Base-by-base conservation (phyloP, 1,139 yeast species). In the Pneumocystis wakefieldiae region DNA sequence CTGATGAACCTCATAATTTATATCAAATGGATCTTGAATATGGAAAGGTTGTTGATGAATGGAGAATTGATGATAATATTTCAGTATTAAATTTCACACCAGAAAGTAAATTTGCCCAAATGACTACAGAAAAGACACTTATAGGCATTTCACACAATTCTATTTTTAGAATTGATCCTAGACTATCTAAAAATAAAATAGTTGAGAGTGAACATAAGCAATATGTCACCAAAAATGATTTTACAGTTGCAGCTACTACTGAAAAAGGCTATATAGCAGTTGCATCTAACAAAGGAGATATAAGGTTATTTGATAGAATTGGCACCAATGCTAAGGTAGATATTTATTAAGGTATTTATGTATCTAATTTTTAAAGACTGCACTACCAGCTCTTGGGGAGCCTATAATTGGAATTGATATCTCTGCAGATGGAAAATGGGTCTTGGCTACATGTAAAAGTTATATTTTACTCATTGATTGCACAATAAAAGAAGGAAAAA, bases 1-100 rank as follows among this genome's bases (percentile, higher is more conserved):
- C 76, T 1, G 70, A 74, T 1, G 75, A 79, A 55, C 70, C 72
- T 10, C 74, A 78, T 60, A 78, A 77, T 42, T 73, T 89, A 61
- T 87, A 80, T 74, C 81, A 82, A 68, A 81, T 89, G 89, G 96
- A 89, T 74, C 75, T 90, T 64, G 87, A 81, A 69, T 80, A 83
- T 64, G 96, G 96, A 7, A 78, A 84, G 70, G 80, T 90, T 63
- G 86, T 90, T 35, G 96, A 89, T 70, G 94, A 87, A 72, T 89
- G 95, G 95, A 75, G 78, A 55, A 76, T 81, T 12, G 70, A 71
- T 41, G 78, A 78, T 17, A 69, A 71, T 28, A 70, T 73, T 24
- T 72, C 80, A 7, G 77, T 84, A 32, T 76, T 84, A 36, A 80
- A 78, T 28, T 85, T 83, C 72, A 87, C 85, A 2, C 91, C 95